Evolutionary conservation across 1,284 basidiomycete genomes (phyloP).

Genomic region (Ganoderma multipileum): DNA sequence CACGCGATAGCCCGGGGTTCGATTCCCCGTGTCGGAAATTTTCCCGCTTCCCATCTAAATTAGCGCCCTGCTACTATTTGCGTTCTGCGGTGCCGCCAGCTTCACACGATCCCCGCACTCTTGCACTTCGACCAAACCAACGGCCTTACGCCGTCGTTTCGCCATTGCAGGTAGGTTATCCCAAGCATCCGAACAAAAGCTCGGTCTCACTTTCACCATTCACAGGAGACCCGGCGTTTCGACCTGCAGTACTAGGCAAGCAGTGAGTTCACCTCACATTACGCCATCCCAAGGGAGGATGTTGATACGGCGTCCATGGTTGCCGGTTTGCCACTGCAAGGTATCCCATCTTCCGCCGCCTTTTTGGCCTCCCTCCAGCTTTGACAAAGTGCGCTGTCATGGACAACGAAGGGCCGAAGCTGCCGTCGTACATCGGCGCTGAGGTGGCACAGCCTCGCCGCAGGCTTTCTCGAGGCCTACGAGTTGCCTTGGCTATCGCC

Average conservation of each 20-base stretch:
- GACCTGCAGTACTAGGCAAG: no score
- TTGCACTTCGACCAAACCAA: background rate
- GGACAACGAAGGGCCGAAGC: background rate
- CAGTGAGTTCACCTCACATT: no score
- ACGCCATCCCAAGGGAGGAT: no score
- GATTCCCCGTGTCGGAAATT: conserved; percentile 28
- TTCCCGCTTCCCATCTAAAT: background rate
- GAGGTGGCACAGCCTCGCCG: background rate
- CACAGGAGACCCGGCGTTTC: background rate
- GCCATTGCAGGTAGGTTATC: background rate
- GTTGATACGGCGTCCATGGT: no score
- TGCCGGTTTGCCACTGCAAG: no score
- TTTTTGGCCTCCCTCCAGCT: background rate
- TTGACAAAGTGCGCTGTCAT: background rate
- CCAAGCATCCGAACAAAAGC: background rate
- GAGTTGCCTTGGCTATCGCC: background rate
- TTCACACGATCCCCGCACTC: background rate
- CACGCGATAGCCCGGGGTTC: conserved; percentile 31
- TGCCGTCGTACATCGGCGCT: background rate
- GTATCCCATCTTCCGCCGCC: no score
- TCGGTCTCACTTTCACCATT: background rate
- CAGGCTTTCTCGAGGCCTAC: background rate
- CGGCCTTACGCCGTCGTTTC: background rate
- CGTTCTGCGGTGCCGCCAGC: background rate
- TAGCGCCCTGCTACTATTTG: background rate